phyloP scores from a whole-genome alignment of 257 asterid genomes.

The Scutellaria baicalensis region DNA sequence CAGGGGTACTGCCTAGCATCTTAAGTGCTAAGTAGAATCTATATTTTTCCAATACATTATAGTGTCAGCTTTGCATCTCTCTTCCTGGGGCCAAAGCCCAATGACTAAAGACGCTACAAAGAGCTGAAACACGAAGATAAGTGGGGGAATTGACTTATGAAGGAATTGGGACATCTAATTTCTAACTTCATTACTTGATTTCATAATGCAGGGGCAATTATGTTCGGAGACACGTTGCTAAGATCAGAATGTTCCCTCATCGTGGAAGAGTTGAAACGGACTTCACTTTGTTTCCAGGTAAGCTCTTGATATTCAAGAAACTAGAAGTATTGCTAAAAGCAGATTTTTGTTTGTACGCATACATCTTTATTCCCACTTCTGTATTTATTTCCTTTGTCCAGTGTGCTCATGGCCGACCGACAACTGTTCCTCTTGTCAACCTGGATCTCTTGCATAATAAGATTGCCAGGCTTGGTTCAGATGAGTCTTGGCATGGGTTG shows the following conservation, averaged over 20 bases:
- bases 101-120: neutral
- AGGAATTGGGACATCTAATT: neutral
- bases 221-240: slow-evolving; percentile 90
- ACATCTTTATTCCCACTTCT: neutral
- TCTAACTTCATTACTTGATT: neutral
- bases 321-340: neutral
- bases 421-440: slow-evolving; percentile 81
- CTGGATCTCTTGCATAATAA: slow-evolving; percentile 50
- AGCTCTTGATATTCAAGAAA: slow-evolving; percentile 22
- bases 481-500: slow-evolving; percentile 67
- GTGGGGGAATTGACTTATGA: neutral
- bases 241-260: slow-evolving; percentile 91
- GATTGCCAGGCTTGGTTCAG: slow-evolving; percentile 40
- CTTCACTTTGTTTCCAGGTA: slow-evolving; percentile 93
- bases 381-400: slow-evolving; percentile 21
- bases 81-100: neutral
- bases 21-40: slow-evolving; percentile 3
- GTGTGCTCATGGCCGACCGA: slow-evolving; percentile 99
- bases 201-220: slow-evolving; percentile 66
- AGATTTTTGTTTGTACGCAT: neutral
- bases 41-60: neutral
- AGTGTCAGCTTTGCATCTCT: neutral
- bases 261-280: slow-evolving; percentile 82
- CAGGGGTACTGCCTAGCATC: slow-evolving; percentile 52
- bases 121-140: neutral